Evolutionary conservation across 345 rosid species (phyloP).

Genomic region (Syzygium jambos): DNA sequence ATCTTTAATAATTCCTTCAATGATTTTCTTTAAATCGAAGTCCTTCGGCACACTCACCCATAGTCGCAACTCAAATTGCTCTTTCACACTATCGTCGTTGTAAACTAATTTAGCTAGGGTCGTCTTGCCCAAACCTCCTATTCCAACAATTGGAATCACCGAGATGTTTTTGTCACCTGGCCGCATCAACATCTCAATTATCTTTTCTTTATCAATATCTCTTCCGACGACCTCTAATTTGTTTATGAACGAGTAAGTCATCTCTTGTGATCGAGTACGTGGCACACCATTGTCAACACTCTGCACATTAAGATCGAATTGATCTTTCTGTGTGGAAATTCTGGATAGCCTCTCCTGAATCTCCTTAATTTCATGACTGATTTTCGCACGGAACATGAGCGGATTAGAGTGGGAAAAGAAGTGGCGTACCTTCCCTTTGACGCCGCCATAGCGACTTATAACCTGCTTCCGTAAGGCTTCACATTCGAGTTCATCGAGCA

Average conservation of each 20-base stretch:
- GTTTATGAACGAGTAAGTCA: no score
- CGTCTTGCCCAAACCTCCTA: neutral
- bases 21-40: neutral
- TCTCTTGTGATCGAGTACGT: no score
- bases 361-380: neutral
- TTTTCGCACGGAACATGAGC: neutral
- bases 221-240: no score
- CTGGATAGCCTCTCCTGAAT: neutral
- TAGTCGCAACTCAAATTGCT: neutral
- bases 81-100: neutral
- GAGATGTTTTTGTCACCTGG: neutral
- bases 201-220: no score
- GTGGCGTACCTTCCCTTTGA: neutral
- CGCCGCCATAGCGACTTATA: neutral
- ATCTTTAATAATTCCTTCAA: neutral
- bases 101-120: neutral
- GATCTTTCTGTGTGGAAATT: neutral
- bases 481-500: neutral
- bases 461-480: neutral
- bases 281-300: no score
- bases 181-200: neutral
- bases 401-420: neutral
- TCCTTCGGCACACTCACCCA: neutral
- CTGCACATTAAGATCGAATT: neutral
- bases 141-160: neutral